Evolutionary conservation across 176 grass and related monocot genomes (phyloP).

Genomic region (Avena atlantica): DNA sequence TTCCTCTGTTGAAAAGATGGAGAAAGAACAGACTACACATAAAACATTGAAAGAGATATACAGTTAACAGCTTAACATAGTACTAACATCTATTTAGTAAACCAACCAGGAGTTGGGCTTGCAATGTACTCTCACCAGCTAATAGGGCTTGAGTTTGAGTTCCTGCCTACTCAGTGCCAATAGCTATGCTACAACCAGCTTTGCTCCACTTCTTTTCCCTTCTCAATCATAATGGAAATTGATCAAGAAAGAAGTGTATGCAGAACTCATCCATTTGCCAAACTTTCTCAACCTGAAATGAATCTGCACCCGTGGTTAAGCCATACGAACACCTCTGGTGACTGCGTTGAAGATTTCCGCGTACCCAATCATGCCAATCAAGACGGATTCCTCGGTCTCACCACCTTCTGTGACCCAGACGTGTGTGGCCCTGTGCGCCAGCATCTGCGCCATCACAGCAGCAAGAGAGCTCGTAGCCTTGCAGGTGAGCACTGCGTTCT

Average conservation of each 20-base stretch:
- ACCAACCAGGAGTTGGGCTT: background rate
- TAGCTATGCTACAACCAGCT: background rate
- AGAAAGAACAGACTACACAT: background rate
- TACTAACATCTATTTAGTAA: background rate
- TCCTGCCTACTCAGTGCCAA: background rate
- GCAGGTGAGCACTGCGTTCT: constrained; percentile 61
- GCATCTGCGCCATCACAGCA: constrained; percentile 71
- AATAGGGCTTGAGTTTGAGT: background rate
- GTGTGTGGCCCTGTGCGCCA: constrained; percentile 62
- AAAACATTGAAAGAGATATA: background rate
- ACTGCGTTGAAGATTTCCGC: constrained; percentile 60
- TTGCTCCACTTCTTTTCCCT: background rate
- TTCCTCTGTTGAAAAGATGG: background rate
- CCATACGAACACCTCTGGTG: constrained; percentile 36
- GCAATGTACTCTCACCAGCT: background rate
- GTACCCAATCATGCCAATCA: constrained; percentile 68
- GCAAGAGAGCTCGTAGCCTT: constrained; percentile 63
- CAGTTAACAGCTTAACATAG: background rate
- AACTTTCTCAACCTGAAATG: background rate
- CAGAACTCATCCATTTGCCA: background rate
- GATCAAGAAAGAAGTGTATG: background rate
- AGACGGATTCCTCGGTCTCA: constrained; percentile 21
- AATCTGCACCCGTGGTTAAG: constrained; percentile 32
- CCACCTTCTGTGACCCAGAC: constrained; percentile 58
- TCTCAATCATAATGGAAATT: background rate